Evolutionary conservation across 164 flowering plant genomes (phyloP), one percentile per base, ranked within the genome.

Genomic region (Chloranthus sessilifolius): DNA sequence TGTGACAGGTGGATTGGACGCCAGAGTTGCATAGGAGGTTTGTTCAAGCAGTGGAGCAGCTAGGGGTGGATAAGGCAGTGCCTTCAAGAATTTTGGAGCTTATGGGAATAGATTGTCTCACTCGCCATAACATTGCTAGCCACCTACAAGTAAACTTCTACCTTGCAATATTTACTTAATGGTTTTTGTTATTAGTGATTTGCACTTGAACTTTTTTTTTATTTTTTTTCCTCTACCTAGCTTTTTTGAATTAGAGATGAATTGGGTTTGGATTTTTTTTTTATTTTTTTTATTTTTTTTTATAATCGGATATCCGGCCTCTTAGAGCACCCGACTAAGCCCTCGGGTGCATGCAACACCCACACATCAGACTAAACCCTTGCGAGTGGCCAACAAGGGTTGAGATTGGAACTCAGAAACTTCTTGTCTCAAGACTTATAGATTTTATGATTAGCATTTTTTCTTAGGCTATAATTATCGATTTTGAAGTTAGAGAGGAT

Each of bases 31-130:
- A 92, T 69, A 66, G 83, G 53, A 56, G 85, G 14, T 88, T 92
- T 64, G 99, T 92, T 49, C 95, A 92, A 63, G 99, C 95, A 59
- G 99, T 92, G 74, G 99, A 92, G 77, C 99, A 88, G 61, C 83
- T 92, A 1, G 99, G 99, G 1, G 83, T 88, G 76, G 96, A 92
- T 70, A 82, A 92, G 76, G 97, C 99, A 20, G 94, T 92, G 39
- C 99, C 99, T 55, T 92, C 99, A 9, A 74, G 91, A 63, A 92
- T 92, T 56, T 64, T 92, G 15, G 99, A 92, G 77, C 69, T 92
- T 24, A 92, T 92, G 99, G 89, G 87, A 23, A 79, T 81, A n/a
- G 92, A 86, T 57, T 80, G 96, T 72, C 89, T 92, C 61, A 92
- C 99, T 71, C 85, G 99, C 42, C 99, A 92, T 65, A 92, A 92